Evolutionary conservation across 495 filamentous ascomycete genomes (phyloP).

Genomic region (Penicillium nucicola): DNA sequence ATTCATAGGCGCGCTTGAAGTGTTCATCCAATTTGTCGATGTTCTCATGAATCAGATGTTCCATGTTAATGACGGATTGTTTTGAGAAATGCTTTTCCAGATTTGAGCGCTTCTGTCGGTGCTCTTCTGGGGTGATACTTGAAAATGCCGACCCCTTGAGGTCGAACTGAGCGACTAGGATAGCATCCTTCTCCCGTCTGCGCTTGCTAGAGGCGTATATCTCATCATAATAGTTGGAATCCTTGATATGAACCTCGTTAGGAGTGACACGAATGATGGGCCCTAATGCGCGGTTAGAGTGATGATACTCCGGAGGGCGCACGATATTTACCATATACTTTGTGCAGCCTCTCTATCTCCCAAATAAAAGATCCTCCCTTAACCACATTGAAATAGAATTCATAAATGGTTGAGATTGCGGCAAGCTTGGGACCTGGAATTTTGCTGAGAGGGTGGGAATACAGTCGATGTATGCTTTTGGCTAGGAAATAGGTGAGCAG

Average conservation of each 20-base stretch:
- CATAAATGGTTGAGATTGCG: conserved; percentile 45
- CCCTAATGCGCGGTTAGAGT: conserved; percentile 22
- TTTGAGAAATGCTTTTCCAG: conserved; percentile 29
- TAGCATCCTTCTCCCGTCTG: conserved; percentile 23
- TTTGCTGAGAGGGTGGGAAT: conserved; percentile 45
- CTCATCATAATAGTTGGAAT: conserved; percentile 34
- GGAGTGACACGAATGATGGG: conserved; percentile 54
- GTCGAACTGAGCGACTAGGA: conserved; percentile 14
- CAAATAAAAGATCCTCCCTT: conserved; percentile 35
- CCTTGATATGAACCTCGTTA: conserved; percentile 45
- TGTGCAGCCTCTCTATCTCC: conserved; percentile 43
- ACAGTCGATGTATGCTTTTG: conserved; percentile 42
- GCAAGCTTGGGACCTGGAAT: conserved; percentile 47
- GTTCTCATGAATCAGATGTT: conserved; percentile 8
- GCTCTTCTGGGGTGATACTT: conserved; percentile 18
- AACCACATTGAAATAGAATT: conserved; percentile 49
- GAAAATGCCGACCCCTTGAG: conserved; percentile 12
- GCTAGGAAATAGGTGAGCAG: conserved; percentile 4
- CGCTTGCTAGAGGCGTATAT: conserved; percentile 24
- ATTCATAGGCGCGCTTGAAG: conserved; percentile 6
- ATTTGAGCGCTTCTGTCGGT: conserved; percentile 23
- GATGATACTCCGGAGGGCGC: not conserved
- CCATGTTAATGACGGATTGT: conserved; percentile 13
- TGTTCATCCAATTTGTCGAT: conserved; percentile 15
- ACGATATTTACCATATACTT: conserved; percentile 40